Percentiles rank a stretch among this genome's conserved stretches.
Evolutionary conservation across 169 alveolate genomes (phyloP).

Genomic region (Plasmodium yoelii): DNA sequence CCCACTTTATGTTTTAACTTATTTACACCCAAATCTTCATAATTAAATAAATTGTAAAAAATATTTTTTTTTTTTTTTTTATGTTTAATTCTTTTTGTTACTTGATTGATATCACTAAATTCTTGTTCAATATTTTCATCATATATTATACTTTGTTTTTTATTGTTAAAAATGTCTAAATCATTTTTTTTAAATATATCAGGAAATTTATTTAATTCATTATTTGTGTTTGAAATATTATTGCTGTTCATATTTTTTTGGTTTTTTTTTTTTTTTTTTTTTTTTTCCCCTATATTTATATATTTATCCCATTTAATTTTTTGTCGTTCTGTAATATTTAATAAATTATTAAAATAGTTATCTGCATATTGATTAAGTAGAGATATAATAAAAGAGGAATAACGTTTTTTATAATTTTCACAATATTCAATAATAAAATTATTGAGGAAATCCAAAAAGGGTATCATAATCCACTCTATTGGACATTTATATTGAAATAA

Average conservation of each 20-base stretch:
- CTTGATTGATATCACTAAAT: constrained; percentile 37
- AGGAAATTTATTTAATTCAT: neutral
- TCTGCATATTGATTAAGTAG: constrained; percentile 60
- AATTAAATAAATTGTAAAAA: constrained; percentile 66
- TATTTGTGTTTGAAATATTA: neutral
- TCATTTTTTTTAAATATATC: constrained; percentile 36
- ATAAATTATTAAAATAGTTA: constrained; percentile 43
- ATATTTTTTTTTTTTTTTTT: constrained; percentile 63
- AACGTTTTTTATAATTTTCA: constrained; percentile 58
- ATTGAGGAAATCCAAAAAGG: constrained; percentile 53
- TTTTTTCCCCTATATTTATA: neutral
- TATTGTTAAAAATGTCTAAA: neutral
- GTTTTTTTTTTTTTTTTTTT: constrained; percentile 39
- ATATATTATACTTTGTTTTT: constrained; percentile 16
- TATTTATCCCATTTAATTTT: constrained; percentile 70
- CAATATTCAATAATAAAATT: constrained; percentile 59
- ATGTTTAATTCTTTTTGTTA: constrained; percentile 62
- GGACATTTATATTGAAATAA: constrained; percentile 69
- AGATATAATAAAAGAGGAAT: constrained; percentile 64
- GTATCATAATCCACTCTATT: constrained; percentile 71
- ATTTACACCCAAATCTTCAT: constrained; percentile 36
- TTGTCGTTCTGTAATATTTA: constrained; percentile 67
- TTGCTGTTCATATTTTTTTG: neutral
- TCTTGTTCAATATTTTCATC: constrained; percentile 43
- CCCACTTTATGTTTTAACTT: constrained; percentile 40